Base-by-base conservation (phyloP, 495 filamentous ascomycete genomes). In the Aspergillus incahuasiensis region DNA sequence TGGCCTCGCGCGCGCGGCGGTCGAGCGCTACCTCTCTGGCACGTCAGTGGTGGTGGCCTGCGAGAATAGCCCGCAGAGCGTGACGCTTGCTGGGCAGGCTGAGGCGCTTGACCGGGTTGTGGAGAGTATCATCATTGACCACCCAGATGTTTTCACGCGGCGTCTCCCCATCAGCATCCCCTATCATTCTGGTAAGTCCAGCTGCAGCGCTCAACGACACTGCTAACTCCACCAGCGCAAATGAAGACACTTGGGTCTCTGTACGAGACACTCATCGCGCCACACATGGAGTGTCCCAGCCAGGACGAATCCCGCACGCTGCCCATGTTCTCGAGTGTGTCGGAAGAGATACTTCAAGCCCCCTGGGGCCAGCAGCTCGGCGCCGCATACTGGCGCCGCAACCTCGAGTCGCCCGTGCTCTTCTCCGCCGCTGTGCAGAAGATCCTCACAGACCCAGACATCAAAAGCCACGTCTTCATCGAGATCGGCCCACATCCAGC, bases 401-500 rank as follows among this genome's bases (percentile, higher is more conserved):
- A 71, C 39, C 59, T 72, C 59, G 34, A 54, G 1, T 43, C 40
- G 0, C 58, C 69, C 0, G 67, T 69, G 4, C 44, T 38, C 0
- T 73, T 67, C 52, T 24, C 25, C 0, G 24, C 54, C 46, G 63
- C 59, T 8, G 1, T 61, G 21, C 34, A 54, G 21, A 13, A 12
- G 0, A 68, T 0, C 2, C 57, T 15, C 1, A 7, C 1, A 20
- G 15, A 0, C 18, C 9, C 0, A 18, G n/a, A 46, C 8, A 45
- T 45, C 47, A 22, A 72, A 0, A 65, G 45, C 34, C 34, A 35
- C 13, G 6, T 83, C 5, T n/a, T n/a, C n/a, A n/a, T n/a, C n/a
- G 82, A 83, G 46, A 54, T 83, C 16, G 82, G 80, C 1, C 79
- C 79, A 0, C 82, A 83, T 52, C 68, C 78, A 0, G 74, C 80